Evolutionary conservation across 352 stramenopile species (phyloP), one percentile per base, ranked within the genome.

Genomic region (Pythium scleroteichum): DNA sequence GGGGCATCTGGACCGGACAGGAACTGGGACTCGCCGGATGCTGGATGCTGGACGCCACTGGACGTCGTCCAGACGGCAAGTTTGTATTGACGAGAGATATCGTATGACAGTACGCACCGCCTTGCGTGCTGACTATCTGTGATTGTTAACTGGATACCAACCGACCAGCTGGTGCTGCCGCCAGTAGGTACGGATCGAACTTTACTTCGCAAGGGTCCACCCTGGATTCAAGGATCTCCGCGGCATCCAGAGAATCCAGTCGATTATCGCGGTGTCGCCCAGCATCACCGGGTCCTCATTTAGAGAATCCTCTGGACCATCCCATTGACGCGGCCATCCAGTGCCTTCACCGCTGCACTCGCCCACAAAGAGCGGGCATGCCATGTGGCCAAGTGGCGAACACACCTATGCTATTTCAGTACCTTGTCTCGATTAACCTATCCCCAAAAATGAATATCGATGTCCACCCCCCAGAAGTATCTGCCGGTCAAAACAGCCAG

Each of bases 111-210:
- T 29, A 29, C 3, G 8, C 7, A 26, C 3, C 22, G 12, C 10
- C 10, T 35, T 10, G 19, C 2, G 32, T 49, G 46, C 56, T 63
- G 56, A 63, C 56, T 55, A 44, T 12, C 26, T 63, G 24, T 63
- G n/a, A 51, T 41, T 32, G 29, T 48, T 29, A 47, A 62, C 56
- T 33, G 56, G 38, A 63, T 56, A 51, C 38, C 24, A 19, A 42
- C 35, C 35, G 3, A 20, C 51, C 51, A 58, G 51, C 27, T 58
- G 51, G 51, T 9, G 2, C 23, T 29, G 38, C 4, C 17, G n/a
- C 2, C 23, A 59, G 26, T 44, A 50, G 38, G 56, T 51, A 29
- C 24, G 16, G 23, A 32, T 23, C 54, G 44, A 53, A 59, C 52
- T 59, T 59, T 59, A 59, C 44, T n/a, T n/a, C n/a, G 12, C 8